Percentiles rank a stretch among this genome's conserved stretches.
These are phyloP conservation scores for Coniochaeta hoffmannii DNA, from an alignment of 2,329 filamentous ascomycete species.

Conservation along the genomic window DNA sequence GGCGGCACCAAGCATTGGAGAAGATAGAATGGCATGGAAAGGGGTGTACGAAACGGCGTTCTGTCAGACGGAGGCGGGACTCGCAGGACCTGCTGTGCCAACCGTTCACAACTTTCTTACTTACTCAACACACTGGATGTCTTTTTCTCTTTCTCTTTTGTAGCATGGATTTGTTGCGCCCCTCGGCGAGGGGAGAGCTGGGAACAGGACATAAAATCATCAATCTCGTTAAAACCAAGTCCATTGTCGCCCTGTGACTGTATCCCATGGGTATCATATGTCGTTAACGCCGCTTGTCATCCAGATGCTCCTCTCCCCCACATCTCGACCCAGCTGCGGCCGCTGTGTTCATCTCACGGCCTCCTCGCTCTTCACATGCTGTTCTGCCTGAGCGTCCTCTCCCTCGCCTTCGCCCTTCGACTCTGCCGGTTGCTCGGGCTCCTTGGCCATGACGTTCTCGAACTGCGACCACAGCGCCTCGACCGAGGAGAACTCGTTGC, in stretches of 20 bases:
- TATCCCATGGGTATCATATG: constrained; percentile 6
- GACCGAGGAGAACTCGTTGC: constrained; percentile 95
- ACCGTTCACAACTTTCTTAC: not conserved
- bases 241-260: constrained; percentile 9
- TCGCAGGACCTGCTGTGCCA: not conserved
- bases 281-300: constrained; percentile 2
- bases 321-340: not conserved
- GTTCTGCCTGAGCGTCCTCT: not conserved
- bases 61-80: not conserved
- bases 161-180: constrained; percentile 13
- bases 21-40: constrained; percentile 9
- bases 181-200: not conserved
- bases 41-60: constrained; percentile 1
- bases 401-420: constrained; percentile 20
- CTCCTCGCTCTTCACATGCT: constrained; percentile 12
- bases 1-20: constrained; percentile 3
- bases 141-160: constrained; percentile 11
- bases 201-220: constrained; percentile 25
- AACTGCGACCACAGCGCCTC: constrained; percentile 97
- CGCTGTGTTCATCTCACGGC: constrained; percentile 8
- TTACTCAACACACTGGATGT: not conserved
- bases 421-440: constrained; percentile 30
- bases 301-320: not conserved
- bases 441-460: constrained; percentile 87
- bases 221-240: constrained; percentile 11